These are phyloP conservation scores for Viola odorata DNA, from an alignment of 345 rosid genomes.

Conservation along the genomic window DNA sequence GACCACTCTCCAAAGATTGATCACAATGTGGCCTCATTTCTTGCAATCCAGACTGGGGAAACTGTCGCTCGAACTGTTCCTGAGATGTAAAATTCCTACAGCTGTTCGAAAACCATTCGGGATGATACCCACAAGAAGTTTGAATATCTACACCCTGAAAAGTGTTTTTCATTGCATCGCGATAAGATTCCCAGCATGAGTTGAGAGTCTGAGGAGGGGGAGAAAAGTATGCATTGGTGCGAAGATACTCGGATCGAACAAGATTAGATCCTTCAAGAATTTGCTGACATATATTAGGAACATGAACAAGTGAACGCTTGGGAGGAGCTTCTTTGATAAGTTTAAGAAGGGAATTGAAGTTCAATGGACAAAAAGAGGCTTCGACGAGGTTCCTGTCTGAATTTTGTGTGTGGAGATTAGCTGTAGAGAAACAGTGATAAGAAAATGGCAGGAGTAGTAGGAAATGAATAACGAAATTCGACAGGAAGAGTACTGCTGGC, in stretches of 20 bases:
- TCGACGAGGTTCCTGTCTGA: constrained; percentile 5
- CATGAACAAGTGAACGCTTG: constrained; percentile 9
- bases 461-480: constrained; percentile 1
- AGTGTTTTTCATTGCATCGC: constrained; percentile 11
- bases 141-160: constrained; percentile 24
- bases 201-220: constrained; percentile 22
- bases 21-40: constrained; percentile 22
- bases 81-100: constrained; percentile 27
- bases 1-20: constrained; percentile 18
- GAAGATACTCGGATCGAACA: constrained; percentile 32
- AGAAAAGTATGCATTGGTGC: constrained; percentile 18
- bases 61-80: constrained; percentile 24
- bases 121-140: constrained; percentile 22
- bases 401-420: constrained; percentile 1
- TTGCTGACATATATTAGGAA: constrained; percentile 13
- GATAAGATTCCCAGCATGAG: constrained; percentile 28
- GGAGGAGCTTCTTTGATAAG: constrained; percentile 6
- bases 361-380: constrained; percentile 24
- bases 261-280: constrained; percentile 22
- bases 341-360: constrained; percentile 17
- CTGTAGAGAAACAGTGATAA: background rate
- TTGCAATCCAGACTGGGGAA: constrained; percentile 24
- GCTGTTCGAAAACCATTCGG: constrained; percentile 20
- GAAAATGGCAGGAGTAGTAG: constrained; percentile 5
- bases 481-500: too few relatives aligned